Base-by-base conservation (phyloP, 2,329 filamentous ascomycete species). In the Thielaviopsis punctulata region DNA sequence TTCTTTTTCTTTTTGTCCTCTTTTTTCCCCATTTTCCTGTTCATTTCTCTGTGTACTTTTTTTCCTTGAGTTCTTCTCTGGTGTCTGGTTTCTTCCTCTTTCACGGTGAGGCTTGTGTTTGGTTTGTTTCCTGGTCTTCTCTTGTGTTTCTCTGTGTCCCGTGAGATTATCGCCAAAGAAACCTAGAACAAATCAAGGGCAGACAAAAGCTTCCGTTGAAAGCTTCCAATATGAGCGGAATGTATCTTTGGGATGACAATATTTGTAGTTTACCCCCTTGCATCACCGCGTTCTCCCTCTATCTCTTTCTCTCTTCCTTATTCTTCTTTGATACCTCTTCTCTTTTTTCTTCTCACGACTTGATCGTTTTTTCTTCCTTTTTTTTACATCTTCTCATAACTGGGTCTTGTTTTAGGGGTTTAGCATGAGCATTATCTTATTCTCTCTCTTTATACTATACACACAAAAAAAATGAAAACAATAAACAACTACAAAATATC, bases 391-490 rank as follows among this genome's bases (percentile, higher is more conserved):
- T 47, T 47, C 24, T 47, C 24, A 21, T 27, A 27, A 47, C 45
- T 30, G 30, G 10, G 45, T 27, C 45, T 30, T 47, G 45, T 47
- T 47, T 47, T 47, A n/a, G 45, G n/a, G 22, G 44, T 23, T 47
- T 47, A 25, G 13, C 22, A 27, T 46, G 22, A 27, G 22, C 10
- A 30, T 44, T 47, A 27, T 33, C 19, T 12, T 25, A 27, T 33
- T 47, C 27, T 30, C 19, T 7, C 21, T n/a, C n/a, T n/a, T n/a
- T n/a, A n/a, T n/a, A n/a, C n/a, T n/a, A n/a, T 19, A 25, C n/a
- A 13, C n/a, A 30, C 33, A 25, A 30, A 25, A 46, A 46, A 25
- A n/a, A 6, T n/a, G 25, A 19, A 45, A 43, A 43, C 27, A 24
- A 21, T 23, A 45, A 22, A 45, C 21, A 12, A 27, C n/a, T 44